These are phyloP conservation scores for Cercospora sp. DNA, from an alignment of 2,329 filamentous ascomycete species.

Conservation along the genomic window DNA sequence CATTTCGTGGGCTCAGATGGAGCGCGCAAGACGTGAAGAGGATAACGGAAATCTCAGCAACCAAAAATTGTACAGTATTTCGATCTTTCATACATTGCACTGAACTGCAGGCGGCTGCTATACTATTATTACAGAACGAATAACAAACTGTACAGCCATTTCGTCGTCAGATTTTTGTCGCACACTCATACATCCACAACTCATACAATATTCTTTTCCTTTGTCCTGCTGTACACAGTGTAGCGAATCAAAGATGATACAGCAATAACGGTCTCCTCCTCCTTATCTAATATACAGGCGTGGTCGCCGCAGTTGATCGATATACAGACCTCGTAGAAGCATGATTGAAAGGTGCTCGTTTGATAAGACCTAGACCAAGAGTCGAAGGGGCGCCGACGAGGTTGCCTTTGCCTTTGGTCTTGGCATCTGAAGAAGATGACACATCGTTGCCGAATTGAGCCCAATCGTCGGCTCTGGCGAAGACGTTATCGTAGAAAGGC, in stretches of 20 bases:
- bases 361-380: constrained; percentile 5
- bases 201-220: background rate
- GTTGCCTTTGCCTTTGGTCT: background rate
- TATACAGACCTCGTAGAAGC: constrained; percentile 1
- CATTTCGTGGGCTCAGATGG: background rate
- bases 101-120: background rate
- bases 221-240: background rate
- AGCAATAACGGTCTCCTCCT: background rate
- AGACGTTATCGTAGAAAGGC: background rate
- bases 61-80: background rate
- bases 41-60: background rate
- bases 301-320: background rate
- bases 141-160: background rate
- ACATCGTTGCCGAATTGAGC: constrained; percentile 10
- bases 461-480: constrained; percentile 7
- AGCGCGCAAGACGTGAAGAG: too few species aligned
- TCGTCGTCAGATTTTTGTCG: background rate
- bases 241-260: background rate
- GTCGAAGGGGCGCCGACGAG: background rate
- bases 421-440: background rate
- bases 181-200: background rate
- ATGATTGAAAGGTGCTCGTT: background rate
- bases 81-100: background rate
- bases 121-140: background rate
- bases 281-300: background rate